A percentile compares a stretch with the other conserved stretches of the same genome.
Evolutionary conservation across 2,329 filamentous ascomycete genomes (phyloP).

Genomic region (Botrytis byssoidea): DNA sequence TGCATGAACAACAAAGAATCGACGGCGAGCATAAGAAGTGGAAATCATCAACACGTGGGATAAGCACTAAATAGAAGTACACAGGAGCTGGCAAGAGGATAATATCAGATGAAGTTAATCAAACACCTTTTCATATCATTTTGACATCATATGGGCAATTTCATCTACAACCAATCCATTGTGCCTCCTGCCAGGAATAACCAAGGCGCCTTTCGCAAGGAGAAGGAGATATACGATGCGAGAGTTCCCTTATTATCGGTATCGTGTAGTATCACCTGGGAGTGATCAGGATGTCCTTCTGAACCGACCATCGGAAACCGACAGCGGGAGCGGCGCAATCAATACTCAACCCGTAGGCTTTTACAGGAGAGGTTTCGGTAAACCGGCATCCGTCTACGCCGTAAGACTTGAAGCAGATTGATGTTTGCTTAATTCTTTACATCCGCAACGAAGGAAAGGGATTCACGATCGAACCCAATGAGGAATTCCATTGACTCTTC

Average conservation of each 20-base stretch:
- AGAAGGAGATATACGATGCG: background rate
- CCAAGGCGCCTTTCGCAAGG: slow-evolving; percentile 3
- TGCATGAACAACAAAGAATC: background rate
- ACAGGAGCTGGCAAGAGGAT: background rate
- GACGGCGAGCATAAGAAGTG: slow-evolving; percentile 1
- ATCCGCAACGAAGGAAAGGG: background rate
- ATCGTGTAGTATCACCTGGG: background rate
- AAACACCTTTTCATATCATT: background rate
- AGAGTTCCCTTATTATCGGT: background rate
- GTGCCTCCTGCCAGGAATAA: background rate
- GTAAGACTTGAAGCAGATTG: background rate
- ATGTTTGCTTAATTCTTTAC: background rate
- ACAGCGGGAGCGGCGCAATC: slow-evolving; percentile 1
- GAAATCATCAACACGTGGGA: background rate
- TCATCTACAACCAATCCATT: background rate
- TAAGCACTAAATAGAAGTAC: slow-evolving; percentile 14
- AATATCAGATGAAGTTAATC: background rate
- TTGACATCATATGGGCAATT: background rate
- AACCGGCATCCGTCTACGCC: background rate
- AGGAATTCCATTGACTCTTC: background rate
- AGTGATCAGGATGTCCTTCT: background rate
- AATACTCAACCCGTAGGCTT: background rate
- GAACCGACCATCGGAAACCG: background rate
- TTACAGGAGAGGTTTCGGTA: background rate
- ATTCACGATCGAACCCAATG: background rate